Conservation (phyloP, 2,329 filamentous ascomycete species). For the Incumbomyces delicatus region DNA sequence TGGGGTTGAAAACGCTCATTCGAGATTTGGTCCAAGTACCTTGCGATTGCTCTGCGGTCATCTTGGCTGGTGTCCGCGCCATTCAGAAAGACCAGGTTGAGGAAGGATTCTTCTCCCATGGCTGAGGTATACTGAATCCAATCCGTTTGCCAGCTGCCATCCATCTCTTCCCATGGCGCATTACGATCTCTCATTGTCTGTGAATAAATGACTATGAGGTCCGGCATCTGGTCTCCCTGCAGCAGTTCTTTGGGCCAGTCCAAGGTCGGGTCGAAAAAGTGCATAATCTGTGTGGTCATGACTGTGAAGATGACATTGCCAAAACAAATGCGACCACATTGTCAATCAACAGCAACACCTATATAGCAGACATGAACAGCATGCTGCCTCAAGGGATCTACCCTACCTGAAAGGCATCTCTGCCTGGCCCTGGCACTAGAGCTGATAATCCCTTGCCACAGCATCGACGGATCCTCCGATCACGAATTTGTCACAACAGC, state of each 20-base stretch:
- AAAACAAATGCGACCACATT: no score
- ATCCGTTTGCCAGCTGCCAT: neutral
- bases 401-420: no score
- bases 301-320: no score
- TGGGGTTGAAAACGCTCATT: neutral
- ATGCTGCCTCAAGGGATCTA: no score
- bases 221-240: neutral
- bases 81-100: conserved; percentile 3
- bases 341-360: no score
- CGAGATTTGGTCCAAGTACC: neutral
- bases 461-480: neutral
- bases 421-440: neutral
- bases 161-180: conserved; percentile 2
- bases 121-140: conserved; percentile 6
- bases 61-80: neutral
- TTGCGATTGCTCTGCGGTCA: neutral
- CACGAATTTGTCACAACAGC: neutral
- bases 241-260: conserved; percentile 3
- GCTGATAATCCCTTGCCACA: neutral
- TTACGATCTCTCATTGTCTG: neutral
- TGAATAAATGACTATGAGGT: conserved; percentile 1
- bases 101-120: neutral
- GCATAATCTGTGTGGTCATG: neutral
- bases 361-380: no score
- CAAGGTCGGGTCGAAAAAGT: conserved; percentile 3